A percentile compares a stretch with the other conserved stretches of the same genome.
Evolutionary conservation across 2,329 filamentous ascomycete species (phyloP).

Genomic region (Aspergillus ochraceus): DNA sequence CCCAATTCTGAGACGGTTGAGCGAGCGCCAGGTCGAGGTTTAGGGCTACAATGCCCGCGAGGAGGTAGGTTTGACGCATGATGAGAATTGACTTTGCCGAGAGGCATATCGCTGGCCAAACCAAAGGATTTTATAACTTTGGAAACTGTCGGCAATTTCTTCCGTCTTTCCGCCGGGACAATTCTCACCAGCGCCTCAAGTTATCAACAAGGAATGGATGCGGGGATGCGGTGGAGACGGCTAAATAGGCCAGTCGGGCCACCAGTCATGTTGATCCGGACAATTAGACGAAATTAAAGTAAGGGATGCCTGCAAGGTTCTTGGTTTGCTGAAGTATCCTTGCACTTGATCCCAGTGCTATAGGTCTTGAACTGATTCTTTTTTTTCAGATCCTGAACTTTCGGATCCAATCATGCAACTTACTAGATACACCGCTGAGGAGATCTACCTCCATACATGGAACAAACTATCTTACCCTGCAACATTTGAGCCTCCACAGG

Average conservation of each 20-base stretch:
- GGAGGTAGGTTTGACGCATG: not conserved
- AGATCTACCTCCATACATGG: too few relatives aligned
- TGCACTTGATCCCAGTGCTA: too few relatives aligned
- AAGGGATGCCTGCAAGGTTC: too few relatives aligned
- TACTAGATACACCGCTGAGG: too few relatives aligned
- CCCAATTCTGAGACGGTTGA: constrained; percentile 3
- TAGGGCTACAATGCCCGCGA: not conserved
- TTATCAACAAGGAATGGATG: not conserved
- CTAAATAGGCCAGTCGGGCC: not conserved
- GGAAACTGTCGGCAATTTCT: not conserved
- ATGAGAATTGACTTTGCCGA: not conserved
- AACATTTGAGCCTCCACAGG: too few relatives aligned
- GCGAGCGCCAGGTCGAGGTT: constrained; percentile 4
- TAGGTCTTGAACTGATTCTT: too few relatives aligned
- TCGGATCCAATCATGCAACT: too few relatives aligned
- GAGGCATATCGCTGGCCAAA: not conserved
- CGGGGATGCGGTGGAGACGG: not conserved
- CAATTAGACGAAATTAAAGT: too few relatives aligned
- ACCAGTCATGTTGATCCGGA: not conserved
- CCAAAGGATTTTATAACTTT: not conserved
- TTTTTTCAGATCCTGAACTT: too few relatives aligned
- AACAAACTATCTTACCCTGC: too few relatives aligned
- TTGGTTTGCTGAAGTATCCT: too few relatives aligned
- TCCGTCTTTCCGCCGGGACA: not conserved
- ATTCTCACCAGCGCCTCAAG: not conserved